phyloP scores from a whole-genome alignment of 495 filamentous ascomycete species.

The Trichoderma erinaceum region DNA sequence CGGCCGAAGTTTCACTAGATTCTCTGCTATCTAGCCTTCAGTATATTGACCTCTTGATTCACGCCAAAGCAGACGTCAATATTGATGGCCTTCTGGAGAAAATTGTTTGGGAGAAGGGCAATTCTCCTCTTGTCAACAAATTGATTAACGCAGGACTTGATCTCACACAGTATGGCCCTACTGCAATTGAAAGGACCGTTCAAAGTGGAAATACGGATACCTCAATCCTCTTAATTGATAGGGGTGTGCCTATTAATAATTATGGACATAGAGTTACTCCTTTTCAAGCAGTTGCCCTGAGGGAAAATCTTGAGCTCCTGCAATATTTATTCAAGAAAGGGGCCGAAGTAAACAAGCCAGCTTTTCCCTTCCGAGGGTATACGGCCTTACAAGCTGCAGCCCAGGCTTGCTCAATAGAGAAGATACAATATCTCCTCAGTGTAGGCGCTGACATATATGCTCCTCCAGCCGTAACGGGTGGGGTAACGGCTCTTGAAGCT shows the following conservation, averaged over 20 bases:
- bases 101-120: background rate
- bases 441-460: background rate
- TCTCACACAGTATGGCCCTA: background rate
- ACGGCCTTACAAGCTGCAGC: background rate
- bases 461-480: background rate
- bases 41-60: background rate
- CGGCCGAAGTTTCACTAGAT: background rate
- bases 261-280: background rate
- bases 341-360: background rate
- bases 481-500: background rate
- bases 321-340: background rate
- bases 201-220: background rate
- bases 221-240: background rate
- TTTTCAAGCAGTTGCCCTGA: background rate
- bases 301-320: background rate
- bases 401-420: background rate
- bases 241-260: background rate
- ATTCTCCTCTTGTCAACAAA: background rate
- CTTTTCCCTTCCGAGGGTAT: background rate
- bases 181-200: background rate
- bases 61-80: background rate
- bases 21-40: background rate
- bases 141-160: background rate
- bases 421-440: background rate
- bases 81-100: background rate